Base-by-base conservation (phyloP, 768 basidiomycete genomes). In the Boletus rex-veris region DNA sequence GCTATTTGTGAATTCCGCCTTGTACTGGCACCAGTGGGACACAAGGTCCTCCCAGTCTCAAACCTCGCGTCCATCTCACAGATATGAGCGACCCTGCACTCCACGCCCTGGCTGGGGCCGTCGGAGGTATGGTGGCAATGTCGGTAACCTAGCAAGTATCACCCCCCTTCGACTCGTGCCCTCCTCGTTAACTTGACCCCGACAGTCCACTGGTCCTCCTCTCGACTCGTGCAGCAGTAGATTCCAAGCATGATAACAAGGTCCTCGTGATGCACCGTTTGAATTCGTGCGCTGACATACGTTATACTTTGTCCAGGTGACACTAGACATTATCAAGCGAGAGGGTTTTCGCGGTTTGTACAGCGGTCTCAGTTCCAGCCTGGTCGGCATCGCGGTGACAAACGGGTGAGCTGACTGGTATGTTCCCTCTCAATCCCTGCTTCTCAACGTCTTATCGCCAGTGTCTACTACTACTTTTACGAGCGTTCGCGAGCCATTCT, bases 391-490 rank as follows among this genome's bases (percentile, higher is more conserved):
- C 58, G 92, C 92, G 5, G 78, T 97, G 33, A 97, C 97, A 18
- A 98, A 98, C 62, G 89, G 88, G 91, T 89, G 61, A 48, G 80
- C 66, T 31, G 36, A 74, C 66, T 35, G 26, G 38, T 2, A 18
- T 19, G 3, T 2, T n/a, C 40, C 24, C 18, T 4, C 43, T 2
- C 9, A 26, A 8, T 37, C 10, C 43, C 26, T 28, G 28, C 45
- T 38, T 18, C 41, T 55, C 45, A 52, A 9, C 38, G 16, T 37
- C 3, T 26, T 5, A 26, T 37, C 18, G 3, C 8, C 60, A 93
- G 93, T 3, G 87, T 92, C 7, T 98, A 97, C 67, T 98, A 98
- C 73, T 92, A 90, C 71, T 94, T 90, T 75, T 92, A 91, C 64
- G 90, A 91, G 66, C 80, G 84, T 39, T 82, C 84, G 15, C 76